Evolutionary conservation across 164 flowering plant genomes (phyloP).

Genomic region (Echeveria elegans): DNA sequence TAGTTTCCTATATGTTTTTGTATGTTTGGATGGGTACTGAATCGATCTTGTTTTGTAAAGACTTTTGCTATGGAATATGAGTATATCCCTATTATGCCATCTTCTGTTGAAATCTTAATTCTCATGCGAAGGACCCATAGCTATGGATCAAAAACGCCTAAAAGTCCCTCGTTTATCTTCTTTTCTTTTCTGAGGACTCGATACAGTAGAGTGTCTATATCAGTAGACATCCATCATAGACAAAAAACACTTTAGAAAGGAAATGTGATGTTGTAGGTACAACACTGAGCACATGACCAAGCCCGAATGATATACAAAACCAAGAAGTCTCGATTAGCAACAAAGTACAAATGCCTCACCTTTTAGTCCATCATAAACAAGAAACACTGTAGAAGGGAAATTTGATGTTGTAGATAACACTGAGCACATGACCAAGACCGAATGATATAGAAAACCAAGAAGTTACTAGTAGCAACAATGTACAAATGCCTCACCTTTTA

Average conservation of each 20-base stretch:
- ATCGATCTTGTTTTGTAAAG: no score
- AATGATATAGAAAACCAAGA: constrained; percentile 80
- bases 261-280: constrained; percentile 68
- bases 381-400: constrained; percentile 62
- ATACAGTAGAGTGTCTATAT: background rate
- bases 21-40: no score
- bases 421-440: constrained; percentile 64
- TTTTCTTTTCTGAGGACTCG: background rate
- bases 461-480: no score
- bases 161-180: background rate
- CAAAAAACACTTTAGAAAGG: constrained; percentile 66
- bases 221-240: constrained; percentile 74
- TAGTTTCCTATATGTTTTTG: no score
- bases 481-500: no score
- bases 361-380: constrained; percentile 60
- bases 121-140: background rate
- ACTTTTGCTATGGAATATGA: no score
- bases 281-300: constrained; percentile 57
- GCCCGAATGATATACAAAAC: constrained; percentile 75
- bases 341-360: no score
- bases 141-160: background rate
- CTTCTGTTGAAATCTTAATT: background rate
- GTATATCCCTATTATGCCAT: constrained; percentile 10
- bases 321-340: no score
- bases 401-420: constrained; percentile 68